phyloP scores from a whole-genome alignment of 768 basidiomycete species.

The Cystobasidium ongulense region DNA sequence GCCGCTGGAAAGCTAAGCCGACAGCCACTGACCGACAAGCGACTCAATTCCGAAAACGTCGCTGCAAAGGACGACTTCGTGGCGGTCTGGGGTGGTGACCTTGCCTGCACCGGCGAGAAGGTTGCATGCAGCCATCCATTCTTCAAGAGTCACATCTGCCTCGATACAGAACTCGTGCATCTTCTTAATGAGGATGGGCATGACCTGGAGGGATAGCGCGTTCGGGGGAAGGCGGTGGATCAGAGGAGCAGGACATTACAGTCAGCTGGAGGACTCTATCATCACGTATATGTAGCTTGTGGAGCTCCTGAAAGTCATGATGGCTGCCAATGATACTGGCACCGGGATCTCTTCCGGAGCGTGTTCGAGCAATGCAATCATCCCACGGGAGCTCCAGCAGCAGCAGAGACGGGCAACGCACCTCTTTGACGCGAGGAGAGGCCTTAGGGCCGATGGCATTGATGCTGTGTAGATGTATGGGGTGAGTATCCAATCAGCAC shows the following conservation, averaged over 20 bases:
- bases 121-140: slow-evolving; percentile 40
- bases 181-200: slow-evolving; percentile 39
- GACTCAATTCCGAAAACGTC: slow-evolving; percentile 41
- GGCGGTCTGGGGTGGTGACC: slow-evolving; percentile 34
- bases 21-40: slow-evolving; percentile 37
- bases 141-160: slow-evolving; percentile 37
- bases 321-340: neutral
- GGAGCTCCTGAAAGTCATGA: neutral
- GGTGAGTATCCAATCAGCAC: neutral
- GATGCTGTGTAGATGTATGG: neutral
- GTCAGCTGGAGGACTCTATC: too few species aligned
- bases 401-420: neutral
- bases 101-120: slow-evolving; percentile 39
- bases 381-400: neutral
- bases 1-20: neutral
- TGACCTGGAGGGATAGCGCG: neutral
- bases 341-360: neutral
- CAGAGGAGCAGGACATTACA: too few species aligned
- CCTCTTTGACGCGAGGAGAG: slow-evolving; percentile 28
- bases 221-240: neutral
- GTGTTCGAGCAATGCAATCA: neutral
- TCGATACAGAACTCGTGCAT: slow-evolving; percentile 41
- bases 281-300: neutral
- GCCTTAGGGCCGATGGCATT: slow-evolving; percentile 19
- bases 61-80: slow-evolving; percentile 40